Base-by-base conservation (phyloP, 768 basidiomycete genomes). In the Hysterangium stoloniferum region DNA sequence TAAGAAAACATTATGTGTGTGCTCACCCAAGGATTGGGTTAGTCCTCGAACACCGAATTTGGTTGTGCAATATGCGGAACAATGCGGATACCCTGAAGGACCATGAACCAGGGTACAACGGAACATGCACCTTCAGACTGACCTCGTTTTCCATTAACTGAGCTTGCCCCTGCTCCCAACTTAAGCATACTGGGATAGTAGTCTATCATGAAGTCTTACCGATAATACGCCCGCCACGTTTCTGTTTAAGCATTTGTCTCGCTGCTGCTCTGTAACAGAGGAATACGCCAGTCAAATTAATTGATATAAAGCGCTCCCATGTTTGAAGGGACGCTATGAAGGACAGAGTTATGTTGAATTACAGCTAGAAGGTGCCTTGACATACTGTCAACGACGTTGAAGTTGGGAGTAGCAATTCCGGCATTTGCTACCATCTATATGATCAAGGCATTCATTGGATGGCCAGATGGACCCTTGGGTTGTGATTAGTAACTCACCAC, bases 341-440 rank as follows among this genome's bases (percentile, higher is more conserved):
- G 43, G 25, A 24, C 17, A 43, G 2, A 7, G 28, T 17, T n/a
- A 20, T 25, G 27, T n/a, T 28, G 9, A 24, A 32, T 6, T 29
- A 37, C 17, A 5, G 15, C 28, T 48, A 3, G 4, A 42, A n/a
- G 35, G 32, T 33, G 11, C 34, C 17, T 60, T 60, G 17, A 59
- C 61, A 54, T 48, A 64, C 62, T 58, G 19, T 65, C 62, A 2
- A 57, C 34, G 13, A 65, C 54, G 0, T 52, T 48, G 22, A 54
- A 54, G 1, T 53, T 22, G 20, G 41, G 37, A 36, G 13, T 15
- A 19, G 53, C 54, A 52, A 71, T 63, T 1, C 72, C 73, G 4
- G 73, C 74, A 58, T 75, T 75, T 4, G 74, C 72, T 2, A 75
- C 65, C 70, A 74, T 70, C 68, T 69, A 27, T 12, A 12, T 24